These are phyloP conservation scores for Ceratorhiza oryzae-sativae DNA, from an alignment of 1,284 basidiomycete genomes.

Conservation along the genomic window DNA sequence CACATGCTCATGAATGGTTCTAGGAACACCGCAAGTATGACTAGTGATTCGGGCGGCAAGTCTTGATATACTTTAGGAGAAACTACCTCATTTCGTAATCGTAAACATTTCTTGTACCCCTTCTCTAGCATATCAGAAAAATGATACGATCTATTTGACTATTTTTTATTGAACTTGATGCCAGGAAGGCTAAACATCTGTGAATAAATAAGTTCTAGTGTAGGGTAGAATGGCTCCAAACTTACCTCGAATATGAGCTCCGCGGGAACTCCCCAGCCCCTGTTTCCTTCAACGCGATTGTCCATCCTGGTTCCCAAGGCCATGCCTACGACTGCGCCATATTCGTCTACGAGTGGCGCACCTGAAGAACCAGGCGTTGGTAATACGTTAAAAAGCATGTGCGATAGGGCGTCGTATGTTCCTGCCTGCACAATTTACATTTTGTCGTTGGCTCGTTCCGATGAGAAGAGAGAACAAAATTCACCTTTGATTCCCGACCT, in stretches of 20 bases:
- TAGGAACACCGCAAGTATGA: constrained; percentile 45
- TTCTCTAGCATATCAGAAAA: background rate
- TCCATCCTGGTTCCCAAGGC: constrained; percentile 69
- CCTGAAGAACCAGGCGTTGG: constrained; percentile 75
- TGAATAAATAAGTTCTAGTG: background rate
- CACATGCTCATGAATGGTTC: background rate
- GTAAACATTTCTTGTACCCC: background rate
- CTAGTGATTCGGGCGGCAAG: background rate
- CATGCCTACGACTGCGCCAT: constrained; percentile 73
- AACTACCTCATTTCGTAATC: background rate
- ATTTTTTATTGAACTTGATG: constrained; percentile 34
- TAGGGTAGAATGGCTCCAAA: background rate
- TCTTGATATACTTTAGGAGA: background rate
- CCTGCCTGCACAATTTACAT: constrained; percentile 58
- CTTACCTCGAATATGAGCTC: constrained; percentile 72
- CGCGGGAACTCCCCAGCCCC: constrained; percentile 73
- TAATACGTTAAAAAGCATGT: constrained; percentile 63
- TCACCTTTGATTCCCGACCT: constrained; percentile 63
- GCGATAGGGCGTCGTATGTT: constrained; percentile 71
- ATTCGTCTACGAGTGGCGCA: constrained; percentile 71
- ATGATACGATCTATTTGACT: background rate
- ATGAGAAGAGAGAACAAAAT: constrained; percentile 41
- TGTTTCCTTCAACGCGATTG: constrained; percentile 61
- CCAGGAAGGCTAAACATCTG: constrained; percentile 62
- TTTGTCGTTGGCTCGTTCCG: background rate